Evolutionary conservation across 768 basidiomycete species (phyloP).

Genomic region (Tulasnella sp.): DNA sequence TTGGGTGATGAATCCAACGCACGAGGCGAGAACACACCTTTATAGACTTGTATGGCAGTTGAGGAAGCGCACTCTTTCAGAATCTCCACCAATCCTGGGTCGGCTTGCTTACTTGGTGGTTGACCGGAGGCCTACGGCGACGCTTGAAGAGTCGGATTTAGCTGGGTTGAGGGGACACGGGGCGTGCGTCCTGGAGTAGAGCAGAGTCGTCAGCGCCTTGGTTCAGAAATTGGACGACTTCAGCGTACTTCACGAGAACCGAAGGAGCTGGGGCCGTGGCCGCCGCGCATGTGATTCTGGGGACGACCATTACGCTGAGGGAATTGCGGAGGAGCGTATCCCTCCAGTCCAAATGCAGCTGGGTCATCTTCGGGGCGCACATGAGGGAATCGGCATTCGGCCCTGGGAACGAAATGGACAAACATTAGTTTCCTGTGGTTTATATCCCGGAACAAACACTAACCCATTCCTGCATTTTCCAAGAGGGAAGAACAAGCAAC

Average conservation of each 20-base stretch:
- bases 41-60: too few species aligned
- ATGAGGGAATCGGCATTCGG: constrained; percentile 87
- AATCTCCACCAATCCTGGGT: not conserved
- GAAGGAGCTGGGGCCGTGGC: constrained; percentile 38
- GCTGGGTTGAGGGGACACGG: not conserved
- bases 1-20: too few species aligned
- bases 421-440: not conserved
- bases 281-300: constrained; percentile 42
- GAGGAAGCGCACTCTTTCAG: too few species aligned
- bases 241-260: constrained; percentile 42
- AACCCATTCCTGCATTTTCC: constrained; percentile 89
- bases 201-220: not conserved
- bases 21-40: too few species aligned
- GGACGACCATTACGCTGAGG: constrained; percentile 51
- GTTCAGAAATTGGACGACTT: not conserved
- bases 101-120: not conserved
- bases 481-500: constrained; percentile 85
- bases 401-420: constrained; percentile 50
- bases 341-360: constrained; percentile 52
- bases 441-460: constrained; percentile 41
- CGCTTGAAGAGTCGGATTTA: not conserved
- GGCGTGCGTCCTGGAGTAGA: constrained; percentile 16
- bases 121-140: not conserved
- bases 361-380: constrained; percentile 61
- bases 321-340: constrained; percentile 50